phyloP scores from a whole-genome alignment of 176 grass and related monocot genomes.

The Zea luxurians region DNA sequence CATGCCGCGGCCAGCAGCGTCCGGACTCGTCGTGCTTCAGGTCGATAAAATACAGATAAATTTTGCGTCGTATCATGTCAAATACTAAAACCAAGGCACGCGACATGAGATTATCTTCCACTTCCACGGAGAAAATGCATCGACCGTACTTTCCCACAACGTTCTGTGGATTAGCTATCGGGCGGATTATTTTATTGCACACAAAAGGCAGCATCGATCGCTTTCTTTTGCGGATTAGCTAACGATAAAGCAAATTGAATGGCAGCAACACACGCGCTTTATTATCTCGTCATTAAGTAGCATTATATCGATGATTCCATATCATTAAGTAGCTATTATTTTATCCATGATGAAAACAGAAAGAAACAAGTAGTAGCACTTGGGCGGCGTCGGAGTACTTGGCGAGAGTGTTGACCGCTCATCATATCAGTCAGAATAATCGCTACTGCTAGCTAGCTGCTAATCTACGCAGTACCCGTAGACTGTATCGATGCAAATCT shows the following conservation, averaged over 20 bases:
- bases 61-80: too few relatives aligned
- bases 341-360: not conserved
- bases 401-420: not conserved
- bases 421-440: not conserved
- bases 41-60: too few relatives aligned
- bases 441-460: not conserved
- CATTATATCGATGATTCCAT: not conserved
- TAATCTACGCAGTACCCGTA: not conserved
- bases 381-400: not conserved
- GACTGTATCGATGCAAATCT: not conserved
- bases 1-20: too few relatives aligned
- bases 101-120: too few relatives aligned
- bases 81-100: too few relatives aligned
- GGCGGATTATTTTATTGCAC: too few relatives aligned
- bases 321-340: not conserved
- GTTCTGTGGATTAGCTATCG: too few relatives aligned
- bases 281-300: not conserved
- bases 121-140: too few relatives aligned
- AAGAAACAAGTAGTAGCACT: not conserved
- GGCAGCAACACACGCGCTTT: not conserved
- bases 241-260: not conserved
- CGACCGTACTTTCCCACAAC: too few relatives aligned
- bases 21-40: too few relatives aligned
- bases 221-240: not conserved
- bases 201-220: not conserved